These are phyloP conservation scores for Ogataea nitratoaversa DNA, from an alignment of 805 yeast species.

Conservation along the genomic window DNA sequence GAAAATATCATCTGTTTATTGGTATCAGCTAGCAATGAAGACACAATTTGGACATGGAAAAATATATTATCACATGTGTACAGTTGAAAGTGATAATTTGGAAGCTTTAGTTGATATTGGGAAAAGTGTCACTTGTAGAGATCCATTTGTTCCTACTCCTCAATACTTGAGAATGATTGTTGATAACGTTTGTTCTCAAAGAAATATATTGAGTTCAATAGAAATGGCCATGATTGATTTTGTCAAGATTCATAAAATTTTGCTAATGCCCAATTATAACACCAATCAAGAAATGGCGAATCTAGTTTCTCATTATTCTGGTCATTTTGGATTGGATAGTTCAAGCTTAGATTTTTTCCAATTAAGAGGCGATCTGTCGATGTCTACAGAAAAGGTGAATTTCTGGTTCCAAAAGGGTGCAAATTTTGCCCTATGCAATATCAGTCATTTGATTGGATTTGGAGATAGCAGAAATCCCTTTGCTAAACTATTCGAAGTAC, in stretches of 20 bases:
- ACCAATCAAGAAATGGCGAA: conserved; percentile 51
- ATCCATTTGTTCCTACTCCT: conserved; percentile 79
- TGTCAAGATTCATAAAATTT: conserved; percentile 64
- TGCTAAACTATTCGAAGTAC: conserved; percentile 66
- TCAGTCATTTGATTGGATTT: conserved; percentile 71
- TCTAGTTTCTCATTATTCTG: conserved; percentile 59
- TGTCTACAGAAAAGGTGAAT: conserved; percentile 45
- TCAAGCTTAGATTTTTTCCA: conserved; percentile 62
- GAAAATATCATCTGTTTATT: conserved; percentile 76
- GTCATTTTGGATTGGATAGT: conserved; percentile 64
- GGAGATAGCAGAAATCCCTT: conserved; percentile 75
- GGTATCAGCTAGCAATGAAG: conserved; percentile 74
- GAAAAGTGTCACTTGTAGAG: conserved; percentile 72
- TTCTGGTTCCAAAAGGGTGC: conserved; percentile 78
- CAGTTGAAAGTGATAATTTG: conserved; percentile 72
- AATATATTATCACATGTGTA: conserved; percentile 81
- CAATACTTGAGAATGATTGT: conserved; percentile 75
- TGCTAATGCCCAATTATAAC: conserved; percentile 55
- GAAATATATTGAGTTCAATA: conserved; percentile 53
- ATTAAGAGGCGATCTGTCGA: conserved; percentile 33
- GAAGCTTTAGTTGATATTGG: conserved; percentile 80
- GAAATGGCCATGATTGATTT: conserved; percentile 59
- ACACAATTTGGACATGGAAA: conserved; percentile 81
- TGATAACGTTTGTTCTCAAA: conserved; percentile 68
- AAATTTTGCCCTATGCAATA: conserved; percentile 70